These are phyloP conservation scores for Bodo saltans DNA, from an alignment of 78 protist species.

Conservation along the genomic window DNA sequence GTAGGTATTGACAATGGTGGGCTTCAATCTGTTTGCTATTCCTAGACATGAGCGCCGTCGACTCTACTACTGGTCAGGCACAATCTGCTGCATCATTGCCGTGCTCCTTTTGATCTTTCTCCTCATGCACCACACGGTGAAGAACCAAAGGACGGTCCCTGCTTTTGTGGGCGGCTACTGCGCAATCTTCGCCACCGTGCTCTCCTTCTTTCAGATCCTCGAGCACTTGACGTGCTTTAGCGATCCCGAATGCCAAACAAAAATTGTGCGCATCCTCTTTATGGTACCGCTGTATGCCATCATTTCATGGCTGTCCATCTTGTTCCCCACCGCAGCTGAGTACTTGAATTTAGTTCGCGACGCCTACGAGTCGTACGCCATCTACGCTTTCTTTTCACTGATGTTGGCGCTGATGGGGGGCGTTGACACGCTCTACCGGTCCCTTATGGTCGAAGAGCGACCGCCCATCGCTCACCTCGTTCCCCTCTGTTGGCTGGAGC, in stretches of 20 bases:
- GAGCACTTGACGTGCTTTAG: slow-evolving; percentile 16
- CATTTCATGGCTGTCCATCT: slow-evolving; percentile 32
- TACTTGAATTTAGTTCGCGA: slow-evolving; percentile 46
- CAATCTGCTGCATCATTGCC: not conserved
- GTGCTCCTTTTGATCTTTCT: not conserved
- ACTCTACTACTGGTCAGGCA: not conserved
- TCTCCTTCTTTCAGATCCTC: slow-evolving; percentile 6
- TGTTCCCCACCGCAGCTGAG: not conserved
- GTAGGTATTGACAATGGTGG: too few species aligned
- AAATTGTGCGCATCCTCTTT: slow-evolving; percentile 47
- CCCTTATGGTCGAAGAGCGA: slow-evolving; percentile 2
- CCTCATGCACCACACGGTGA: not conserved
- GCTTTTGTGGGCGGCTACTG: slow-evolving; percentile 19
- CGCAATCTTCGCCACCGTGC: slow-evolving; percentile 24
- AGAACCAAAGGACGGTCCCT: not conserved
- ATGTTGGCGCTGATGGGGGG: slow-evolving; percentile 30
- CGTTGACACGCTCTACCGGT: slow-evolving; percentile 3
- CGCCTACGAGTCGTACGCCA: slow-evolving; percentile 46
- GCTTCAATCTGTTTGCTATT: too few species aligned
- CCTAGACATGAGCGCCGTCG: not conserved
- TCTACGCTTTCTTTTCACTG: slow-evolving; percentile 45
- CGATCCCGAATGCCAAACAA: slow-evolving; percentile 31
- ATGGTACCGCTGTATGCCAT: slow-evolving; percentile 51
- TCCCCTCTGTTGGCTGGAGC: not conserved
- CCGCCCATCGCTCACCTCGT: not conserved